Percentiles rank a stretch among this genome's conserved stretches.
Conservation (phyloP, 345 rosid genomes). For the Eutrema yunnanense region DNA sequence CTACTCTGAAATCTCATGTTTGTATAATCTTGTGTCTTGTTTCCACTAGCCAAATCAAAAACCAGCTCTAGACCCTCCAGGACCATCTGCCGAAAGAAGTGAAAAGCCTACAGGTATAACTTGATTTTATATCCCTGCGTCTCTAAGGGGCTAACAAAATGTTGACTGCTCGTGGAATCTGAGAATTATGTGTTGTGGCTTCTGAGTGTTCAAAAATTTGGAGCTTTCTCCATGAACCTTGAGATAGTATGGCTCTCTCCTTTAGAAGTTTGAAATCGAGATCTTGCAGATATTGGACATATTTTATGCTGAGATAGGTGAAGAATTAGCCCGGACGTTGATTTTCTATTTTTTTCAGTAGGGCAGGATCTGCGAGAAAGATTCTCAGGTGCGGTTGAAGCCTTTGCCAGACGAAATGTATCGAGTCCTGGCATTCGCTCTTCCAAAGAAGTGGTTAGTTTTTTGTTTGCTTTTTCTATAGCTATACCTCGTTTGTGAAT, state of each 20-base stretch:
- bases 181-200: not conserved
- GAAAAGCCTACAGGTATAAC: slow-evolving; percentile 69
- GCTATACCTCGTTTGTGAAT: not conserved
- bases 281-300: not conserved
- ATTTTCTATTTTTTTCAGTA: slow-evolving; percentile 30
- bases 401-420: slow-evolving; percentile 59
- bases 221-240: not conserved
- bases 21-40: not conserved
- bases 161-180: not conserved
- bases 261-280: not conserved
- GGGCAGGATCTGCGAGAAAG: slow-evolving; percentile 79
- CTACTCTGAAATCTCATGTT: not conserved
- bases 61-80: slow-evolving; percentile 45
- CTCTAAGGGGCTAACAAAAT: not conserved
- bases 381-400: slow-evolving; percentile 81
- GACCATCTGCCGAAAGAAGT: slow-evolving; percentile 54
- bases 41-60: slow-evolving; percentile 43
- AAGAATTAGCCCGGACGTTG: not conserved
- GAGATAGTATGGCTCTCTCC: not conserved
- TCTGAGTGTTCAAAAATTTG: not conserved
- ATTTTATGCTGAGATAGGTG: not conserved
- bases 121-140: not conserved
- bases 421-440: slow-evolving; percentile 41
- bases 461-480: not conserved
- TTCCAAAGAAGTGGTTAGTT: slow-evolving; percentile 55